Conservation (phyloP, 768 basidiomycete species). For the Paxillus ammoniavirescens region DNA sequence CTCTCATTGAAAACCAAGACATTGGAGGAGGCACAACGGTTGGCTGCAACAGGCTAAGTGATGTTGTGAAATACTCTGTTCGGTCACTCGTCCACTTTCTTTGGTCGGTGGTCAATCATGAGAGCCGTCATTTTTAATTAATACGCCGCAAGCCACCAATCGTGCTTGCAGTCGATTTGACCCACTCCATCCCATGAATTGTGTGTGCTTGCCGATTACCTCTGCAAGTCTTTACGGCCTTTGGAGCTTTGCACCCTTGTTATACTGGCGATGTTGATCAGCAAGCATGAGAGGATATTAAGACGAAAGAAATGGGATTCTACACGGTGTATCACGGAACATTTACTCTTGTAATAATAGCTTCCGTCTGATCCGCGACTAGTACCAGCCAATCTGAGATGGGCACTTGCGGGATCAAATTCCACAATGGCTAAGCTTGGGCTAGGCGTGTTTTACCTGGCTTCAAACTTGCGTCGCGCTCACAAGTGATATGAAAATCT, state of each 20-base stretch:
- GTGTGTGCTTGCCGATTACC: conserved; percentile 10
- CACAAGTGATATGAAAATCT: conserved; percentile 20
- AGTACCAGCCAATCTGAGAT: conserved; percentile 18
- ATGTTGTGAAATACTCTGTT: conserved; percentile 18
- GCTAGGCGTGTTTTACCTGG: conserved; percentile 7
- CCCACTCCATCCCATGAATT: conserved; percentile 11
- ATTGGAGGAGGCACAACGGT: conserved; percentile 43
- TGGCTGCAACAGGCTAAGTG: conserved; percentile 20
- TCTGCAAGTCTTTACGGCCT: neutral
- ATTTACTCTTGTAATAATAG: conserved; percentile 11
- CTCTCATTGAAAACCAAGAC: conserved; percentile 76
- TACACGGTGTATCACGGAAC: neutral
- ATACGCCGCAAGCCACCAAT: conserved; percentile 21
- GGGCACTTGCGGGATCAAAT: neutral
- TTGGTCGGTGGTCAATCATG: conserved; percentile 28
- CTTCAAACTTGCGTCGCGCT: conserved; percentile 9
- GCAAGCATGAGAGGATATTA: conserved; percentile 1
- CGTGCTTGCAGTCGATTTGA: conserved; percentile 16
- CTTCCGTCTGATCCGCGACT: conserved; percentile 28
- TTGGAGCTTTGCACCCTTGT: neutral
- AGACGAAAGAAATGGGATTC: neutral
- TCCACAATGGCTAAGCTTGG: conserved; percentile 1
- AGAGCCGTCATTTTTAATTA: conserved; percentile 27
- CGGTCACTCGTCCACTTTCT: conserved; percentile 1
- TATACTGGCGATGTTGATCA: conserved; percentile 16